Evolutionary conservation across 2,329 filamentous ascomycete species (phyloP).

Genomic region (Metarhizium anisopliae): DNA sequence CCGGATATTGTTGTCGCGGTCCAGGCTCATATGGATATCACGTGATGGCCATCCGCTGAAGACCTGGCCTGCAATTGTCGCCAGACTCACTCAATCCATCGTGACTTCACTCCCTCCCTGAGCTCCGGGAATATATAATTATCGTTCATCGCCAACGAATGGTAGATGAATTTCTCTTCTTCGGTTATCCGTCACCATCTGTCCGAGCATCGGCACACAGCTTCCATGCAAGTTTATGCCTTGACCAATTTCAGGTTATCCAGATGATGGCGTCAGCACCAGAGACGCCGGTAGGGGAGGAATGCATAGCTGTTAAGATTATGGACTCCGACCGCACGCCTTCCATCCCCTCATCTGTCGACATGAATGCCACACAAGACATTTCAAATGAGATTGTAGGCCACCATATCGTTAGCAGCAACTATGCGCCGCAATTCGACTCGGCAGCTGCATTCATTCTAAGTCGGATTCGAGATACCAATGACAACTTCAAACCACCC

Average conservation of each 20-base stretch:
- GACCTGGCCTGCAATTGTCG: too few species aligned
- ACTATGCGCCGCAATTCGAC: constrained; percentile 6
- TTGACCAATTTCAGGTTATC: too few species aligned
- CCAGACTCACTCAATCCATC: too few species aligned
- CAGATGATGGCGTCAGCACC: background rate
- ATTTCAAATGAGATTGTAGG: background rate
- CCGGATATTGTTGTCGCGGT: background rate
- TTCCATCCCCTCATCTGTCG: background rate
- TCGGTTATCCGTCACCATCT: background rate
- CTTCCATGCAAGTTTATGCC: background rate
- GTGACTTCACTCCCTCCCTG: too few species aligned
- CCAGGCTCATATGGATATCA: background rate
- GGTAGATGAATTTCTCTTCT: background rate
- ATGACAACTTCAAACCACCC: background rate
- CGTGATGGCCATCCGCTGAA: background rate
- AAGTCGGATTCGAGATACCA: constrained; percentile 2
- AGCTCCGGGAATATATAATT: too few species aligned
- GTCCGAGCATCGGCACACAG: too few species aligned
- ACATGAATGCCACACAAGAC: background rate
- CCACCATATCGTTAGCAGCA: background rate
- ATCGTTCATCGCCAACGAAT: background rate
- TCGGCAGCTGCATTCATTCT: constrained; percentile 2
- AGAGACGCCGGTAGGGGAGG: background rate
- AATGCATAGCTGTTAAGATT: background rate
- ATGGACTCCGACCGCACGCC: background rate